These are phyloP conservation scores for Theobroma grandiflorum DNA, from an alignment of 441 rosid genomes.

Conservation along the genomic window DNA sequence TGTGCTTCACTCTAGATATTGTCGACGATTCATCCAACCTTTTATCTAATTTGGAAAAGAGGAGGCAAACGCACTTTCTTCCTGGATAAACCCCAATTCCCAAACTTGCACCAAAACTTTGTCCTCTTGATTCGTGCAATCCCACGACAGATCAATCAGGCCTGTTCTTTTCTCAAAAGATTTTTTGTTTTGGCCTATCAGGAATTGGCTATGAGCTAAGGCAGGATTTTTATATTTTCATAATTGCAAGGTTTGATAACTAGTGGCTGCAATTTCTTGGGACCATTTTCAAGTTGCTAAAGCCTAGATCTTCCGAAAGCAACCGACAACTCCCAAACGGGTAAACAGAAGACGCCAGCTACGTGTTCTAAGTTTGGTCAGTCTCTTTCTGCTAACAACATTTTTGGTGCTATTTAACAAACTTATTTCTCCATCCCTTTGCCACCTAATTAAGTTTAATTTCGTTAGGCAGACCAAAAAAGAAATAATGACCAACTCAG, in stretches of 20 bases:
- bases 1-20: no score
- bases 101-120: no score
- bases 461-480: no score
- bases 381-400: neutral
- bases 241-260: conserved; percentile 8
- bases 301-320: neutral
- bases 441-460: no score
- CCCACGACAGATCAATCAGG: neutral
- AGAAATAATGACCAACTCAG: no score
- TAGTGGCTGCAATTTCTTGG: conserved; percentile 29
- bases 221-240: neutral
- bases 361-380: neutral
- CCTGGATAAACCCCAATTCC: no score
- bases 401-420: neutral
- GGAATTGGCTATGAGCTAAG: neutral
- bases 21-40: no score
- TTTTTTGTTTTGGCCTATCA: neutral
- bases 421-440: no score
- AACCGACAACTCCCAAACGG: neutral
- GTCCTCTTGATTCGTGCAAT: no score
- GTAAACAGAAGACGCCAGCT: neutral
- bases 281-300: conserved; percentile 24
- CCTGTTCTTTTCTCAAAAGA: neutral
- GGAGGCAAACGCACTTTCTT: no score
- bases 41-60: no score